These are phyloP conservation scores for Cicer yamashitae DNA, from an alignment of 306 rosid species.

Conservation along the genomic window DNA sequence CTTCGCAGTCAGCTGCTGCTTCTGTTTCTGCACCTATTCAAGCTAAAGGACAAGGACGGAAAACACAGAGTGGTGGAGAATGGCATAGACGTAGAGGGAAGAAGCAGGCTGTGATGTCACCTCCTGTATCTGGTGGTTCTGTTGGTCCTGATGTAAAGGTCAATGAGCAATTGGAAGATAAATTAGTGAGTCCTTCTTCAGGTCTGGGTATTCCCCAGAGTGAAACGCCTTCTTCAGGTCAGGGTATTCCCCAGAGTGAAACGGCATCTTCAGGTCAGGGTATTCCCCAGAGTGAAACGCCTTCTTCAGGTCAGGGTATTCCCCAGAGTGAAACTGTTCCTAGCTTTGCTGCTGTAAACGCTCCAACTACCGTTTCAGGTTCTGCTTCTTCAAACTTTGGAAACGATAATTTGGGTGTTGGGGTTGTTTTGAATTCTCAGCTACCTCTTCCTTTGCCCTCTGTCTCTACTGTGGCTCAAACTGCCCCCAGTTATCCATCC, in stretches of 20 bases:
- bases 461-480: slow-evolving; percentile 55
- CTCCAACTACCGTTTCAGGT: slow-evolving; percentile 51
- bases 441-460: slow-evolving; percentile 53
- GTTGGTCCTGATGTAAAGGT: slow-evolving; percentile 61
- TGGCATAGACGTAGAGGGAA: slow-evolving; percentile 80
- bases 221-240: slow-evolving; percentile 22
- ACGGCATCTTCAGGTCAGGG: neutral
- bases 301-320: neutral
- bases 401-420: slow-evolving; percentile 50
- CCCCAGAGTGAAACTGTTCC: slow-evolving; percentile 51
- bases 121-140: slow-evolving; percentile 54
- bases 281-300: slow-evolving; percentile 46
- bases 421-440: slow-evolving; percentile 56
- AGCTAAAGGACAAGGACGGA: slow-evolving; percentile 74
- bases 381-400: slow-evolving; percentile 56
- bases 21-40: slow-evolving; percentile 56
- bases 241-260: slow-evolving; percentile 47
- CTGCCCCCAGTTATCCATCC: slow-evolving; percentile 54
- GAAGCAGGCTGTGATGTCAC: slow-evolving; percentile 59
- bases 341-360: slow-evolving; percentile 48
- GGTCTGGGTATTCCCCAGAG: slow-evolving; percentile 53
- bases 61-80: slow-evolving; percentile 65
- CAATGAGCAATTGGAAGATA: slow-evolving; percentile 58
- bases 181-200: slow-evolving; percentile 48
- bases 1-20: slow-evolving; percentile 53